phyloP scores from a whole-genome alignment of 2,329 filamentous ascomycete species.

The Shiraia sp. region DNA sequence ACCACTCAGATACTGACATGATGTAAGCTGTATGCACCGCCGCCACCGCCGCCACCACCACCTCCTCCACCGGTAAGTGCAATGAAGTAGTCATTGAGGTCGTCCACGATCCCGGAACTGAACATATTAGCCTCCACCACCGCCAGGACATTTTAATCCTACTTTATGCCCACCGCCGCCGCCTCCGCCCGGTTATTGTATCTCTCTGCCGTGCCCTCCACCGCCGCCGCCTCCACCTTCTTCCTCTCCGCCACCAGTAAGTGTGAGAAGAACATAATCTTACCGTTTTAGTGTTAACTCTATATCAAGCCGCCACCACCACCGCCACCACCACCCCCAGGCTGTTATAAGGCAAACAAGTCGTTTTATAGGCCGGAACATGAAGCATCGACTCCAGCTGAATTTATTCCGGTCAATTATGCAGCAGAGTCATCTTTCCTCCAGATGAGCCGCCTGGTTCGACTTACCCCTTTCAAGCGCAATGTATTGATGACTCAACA shows the following conservation, averaged over 20 bases:
- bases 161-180: neutral
- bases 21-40: neutral
- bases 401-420: slow-evolving; percentile 28
- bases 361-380: slow-evolving; percentile 3
- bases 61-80: slow-evolving; percentile 6
- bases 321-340: slow-evolving; percentile 15
- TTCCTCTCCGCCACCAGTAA: neutral
- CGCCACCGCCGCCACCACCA: neutral
- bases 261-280: neutral
- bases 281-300: too few relatives aligned
- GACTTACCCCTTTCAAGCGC: slow-evolving; percentile 29
- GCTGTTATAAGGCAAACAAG: neutral
- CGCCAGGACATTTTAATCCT: too few relatives aligned
- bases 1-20: neutral
- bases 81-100: neutral
- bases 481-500: slow-evolving; percentile 29
- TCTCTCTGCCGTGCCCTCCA: neutral
- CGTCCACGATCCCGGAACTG: too few relatives aligned
- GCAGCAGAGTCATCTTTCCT: slow-evolving; percentile 13
- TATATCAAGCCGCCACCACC: slow-evolving; percentile 1
- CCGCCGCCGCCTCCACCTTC: slow-evolving; percentile 8
- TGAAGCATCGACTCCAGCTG: slow-evolving; percentile 13
- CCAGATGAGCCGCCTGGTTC: slow-evolving; percentile 19
- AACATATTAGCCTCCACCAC: too few relatives aligned
- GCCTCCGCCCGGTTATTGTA: too few relatives aligned